Base-by-base conservation (phyloP, 108 stramenopile species). In the Cyclostephanos invisitatus region DNA sequence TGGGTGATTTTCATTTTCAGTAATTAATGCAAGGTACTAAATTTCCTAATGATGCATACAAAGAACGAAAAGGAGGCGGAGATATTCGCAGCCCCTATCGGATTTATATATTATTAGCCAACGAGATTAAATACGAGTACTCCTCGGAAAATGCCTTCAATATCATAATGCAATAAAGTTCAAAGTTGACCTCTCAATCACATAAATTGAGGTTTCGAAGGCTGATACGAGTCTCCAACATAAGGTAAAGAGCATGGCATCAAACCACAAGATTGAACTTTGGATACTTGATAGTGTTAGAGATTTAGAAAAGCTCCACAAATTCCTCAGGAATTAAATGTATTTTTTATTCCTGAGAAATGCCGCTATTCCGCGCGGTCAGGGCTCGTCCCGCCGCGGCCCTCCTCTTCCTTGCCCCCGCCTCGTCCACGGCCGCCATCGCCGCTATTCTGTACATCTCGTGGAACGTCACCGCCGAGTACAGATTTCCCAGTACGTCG, bases 401-500 rank as follows among this genome's bases (percentile, higher is more conserved):
- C 15, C 79, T 57, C 29, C 83, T 67, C 62, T 81, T 77, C 40
- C 83, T 67, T 9, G 72, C 85, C 17, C 68, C 74, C 21, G 71
- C 72, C 59, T 70, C 74, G 69, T 80, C 81, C 22, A 84, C 67
- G 24, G 85, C 60, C 10, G 58, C 84, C 65, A 71, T n/a, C 11
- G 92, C 92, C 21, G 92, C 92, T 66, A 90, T 86, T 3, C 68
- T 56, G 57, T 90, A 93, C 85, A 93, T 86, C 72, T 93, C 92
- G 58, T 93, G 92, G 59, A 83, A 93, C 3, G 92, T 93, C 10
- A 93, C 92, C 0, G 92, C 92, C 46, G 86, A 83, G 60, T 84
- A 93, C 54, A 91, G 68, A 24, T 81, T 86, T 15, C 51, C 68
- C 12, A 68, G 51, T 36, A 93, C 62, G 62, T 89, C 88, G 40